phyloP scores from a whole-genome alignment of 768 basidiomycete species.

The Auriscalpium vulgare region DNA sequence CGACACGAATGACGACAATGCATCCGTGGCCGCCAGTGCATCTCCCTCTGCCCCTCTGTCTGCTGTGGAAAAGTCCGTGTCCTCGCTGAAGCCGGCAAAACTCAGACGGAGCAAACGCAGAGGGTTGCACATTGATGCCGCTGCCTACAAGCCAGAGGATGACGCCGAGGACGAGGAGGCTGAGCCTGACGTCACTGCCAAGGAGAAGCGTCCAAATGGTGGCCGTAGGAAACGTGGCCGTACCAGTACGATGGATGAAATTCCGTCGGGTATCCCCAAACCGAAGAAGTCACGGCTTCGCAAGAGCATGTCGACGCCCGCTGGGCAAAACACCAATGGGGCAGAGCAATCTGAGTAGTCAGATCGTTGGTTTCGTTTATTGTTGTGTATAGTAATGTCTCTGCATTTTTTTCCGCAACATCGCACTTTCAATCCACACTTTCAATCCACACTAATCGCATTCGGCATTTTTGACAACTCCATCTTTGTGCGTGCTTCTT shows the following conservation, averaged over 20 bases:
- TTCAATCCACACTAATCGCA: too few species aligned
- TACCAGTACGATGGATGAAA: conserved; percentile 6
- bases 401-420: too few species aligned
- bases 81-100: neutral
- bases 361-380: too few species aligned
- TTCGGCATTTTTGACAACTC: too few species aligned
- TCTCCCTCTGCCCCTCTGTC: neutral
- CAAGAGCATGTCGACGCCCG: conserved; percentile 6
- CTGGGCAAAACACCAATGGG: neutral
- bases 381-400: too few species aligned
- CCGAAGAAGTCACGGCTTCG: conserved; percentile 12
- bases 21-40: neutral
- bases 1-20: neutral
- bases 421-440: too few species aligned
- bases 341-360: neutral
- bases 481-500: too few species aligned
- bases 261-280: conserved; percentile 1
- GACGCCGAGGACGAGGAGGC: conserved; percentile 5
- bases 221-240: conserved; percentile 11
- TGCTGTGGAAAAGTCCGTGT: neutral
- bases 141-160: conserved; percentile 12
- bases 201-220: conserved; percentile 2
- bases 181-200: neutral
- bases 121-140: conserved; percentile 10
- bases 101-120: conserved; percentile 12